Conservation (phyloP, 1,139 yeast genomes). For the Pichia sp. region DNA sequence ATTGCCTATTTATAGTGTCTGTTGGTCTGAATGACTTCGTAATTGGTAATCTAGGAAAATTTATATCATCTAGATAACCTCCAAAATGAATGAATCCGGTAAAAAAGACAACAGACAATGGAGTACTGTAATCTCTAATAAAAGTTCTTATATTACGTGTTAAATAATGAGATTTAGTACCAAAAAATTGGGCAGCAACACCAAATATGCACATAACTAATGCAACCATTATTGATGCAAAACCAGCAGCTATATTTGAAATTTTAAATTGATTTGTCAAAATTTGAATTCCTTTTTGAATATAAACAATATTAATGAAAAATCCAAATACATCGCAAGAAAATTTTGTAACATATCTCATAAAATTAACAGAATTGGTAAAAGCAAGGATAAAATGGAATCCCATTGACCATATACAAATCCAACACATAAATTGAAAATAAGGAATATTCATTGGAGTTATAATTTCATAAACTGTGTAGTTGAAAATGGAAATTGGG, state of each 20-base stretch:
- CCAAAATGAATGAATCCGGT: constrained; percentile 91
- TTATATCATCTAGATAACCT: constrained; percentile 50
- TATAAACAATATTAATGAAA: constrained; percentile 83
- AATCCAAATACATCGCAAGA: constrained; percentile 94
- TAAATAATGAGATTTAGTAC: constrained; percentile 54
- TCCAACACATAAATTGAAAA: constrained; percentile 95
- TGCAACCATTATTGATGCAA: constrained; percentile 68
- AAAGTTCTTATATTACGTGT: constrained; percentile 57
- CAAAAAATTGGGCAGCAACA: constrained; percentile 53
- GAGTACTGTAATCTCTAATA: constrained; percentile 81
- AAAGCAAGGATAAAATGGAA: constrained; percentile 72
- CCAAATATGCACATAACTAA: constrained; percentile 73
- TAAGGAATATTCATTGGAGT: constrained; percentile 54
- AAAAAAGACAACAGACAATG: constrained; percentile 77
- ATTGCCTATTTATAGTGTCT: constrained; percentile 34
- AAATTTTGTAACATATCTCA: constrained; percentile 70
- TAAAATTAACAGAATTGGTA: constrained; percentile 60
- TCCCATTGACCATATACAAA: constrained; percentile 85
- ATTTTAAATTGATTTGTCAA: constrained; percentile 60
- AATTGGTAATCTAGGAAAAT: constrained; percentile 62
- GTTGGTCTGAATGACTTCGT: constrained; percentile 76
- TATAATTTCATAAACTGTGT: constrained; percentile 81
- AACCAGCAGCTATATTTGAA: constrained; percentile 48
- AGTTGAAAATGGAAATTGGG: constrained; percentile 85
- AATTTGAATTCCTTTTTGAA: constrained; percentile 86